Base-by-base conservation (phyloP, 306 rosid species). In the Ormosia semicastrata region DNA sequence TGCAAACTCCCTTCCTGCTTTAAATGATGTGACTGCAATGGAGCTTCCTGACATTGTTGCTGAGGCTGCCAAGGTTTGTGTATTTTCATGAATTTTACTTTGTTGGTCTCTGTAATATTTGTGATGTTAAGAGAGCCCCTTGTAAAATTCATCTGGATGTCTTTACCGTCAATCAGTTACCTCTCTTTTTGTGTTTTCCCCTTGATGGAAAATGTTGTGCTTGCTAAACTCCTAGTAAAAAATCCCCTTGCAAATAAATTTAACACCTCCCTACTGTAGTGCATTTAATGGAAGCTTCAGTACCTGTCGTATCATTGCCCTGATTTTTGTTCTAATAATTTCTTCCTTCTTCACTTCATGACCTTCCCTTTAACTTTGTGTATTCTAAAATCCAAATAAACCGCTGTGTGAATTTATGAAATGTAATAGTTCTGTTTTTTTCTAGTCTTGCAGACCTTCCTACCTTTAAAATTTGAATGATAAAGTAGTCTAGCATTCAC, bases 41-140 rank as follows among this genome's bases (percentile, higher is more conserved):
- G 98, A 93, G 89, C 90, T 93, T 86, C 98, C 98, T 54, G 98
- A 86, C 14, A 91, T 93, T 68, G 92, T 93, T 44, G 96, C 93
- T 57, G 96, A 91, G 88, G 96, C 98, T 70, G 96, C 98, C 77
- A 93, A 93, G 96, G 98, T 93, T 33, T 65, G 74, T 86, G 56
- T 54, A 49, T 64, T 57, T 73, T 84, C 79, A 43, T 50, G 14
- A 60, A 41, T n/a, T 6, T 40, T 9, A 54, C 53, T 32, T 15
- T 43, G 2, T 37, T n/a, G 11, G 6, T 73, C 54, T 47, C 68
- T 62, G 49, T 24, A 53, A 49, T 44, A 8, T 80, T 15, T 47
- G 14, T 12, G 56, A 54, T 58, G 24, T n/a, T 54, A 32, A 30
- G 40, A 52, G 15, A 62, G 41, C 71, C 8, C 6, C 53, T 24